These are phyloP conservation scores for Gynostemma pentaphyllum DNA, from an alignment of 306 rosid genomes.

Conservation along the genomic window DNA sequence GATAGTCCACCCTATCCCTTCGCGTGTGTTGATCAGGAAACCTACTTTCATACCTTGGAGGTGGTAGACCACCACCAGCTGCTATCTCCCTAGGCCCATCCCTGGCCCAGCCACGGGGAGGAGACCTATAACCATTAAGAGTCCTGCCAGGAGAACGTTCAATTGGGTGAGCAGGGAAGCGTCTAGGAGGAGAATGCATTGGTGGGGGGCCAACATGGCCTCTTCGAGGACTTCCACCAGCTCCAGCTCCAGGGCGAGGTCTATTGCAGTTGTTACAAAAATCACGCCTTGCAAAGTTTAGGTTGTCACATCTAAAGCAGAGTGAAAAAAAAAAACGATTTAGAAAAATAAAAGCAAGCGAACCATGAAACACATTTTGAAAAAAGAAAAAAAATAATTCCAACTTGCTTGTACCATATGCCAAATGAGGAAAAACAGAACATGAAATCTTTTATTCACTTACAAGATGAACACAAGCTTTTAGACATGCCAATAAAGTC, in stretches of 20 bases:
- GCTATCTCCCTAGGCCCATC: slow-evolving; percentile 65
- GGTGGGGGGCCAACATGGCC: slow-evolving; percentile 49
- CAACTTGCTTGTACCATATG: background rate
- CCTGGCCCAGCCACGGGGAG: slow-evolving; percentile 76
- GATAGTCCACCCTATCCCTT: slow-evolving; percentile 50
- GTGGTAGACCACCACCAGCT: slow-evolving; percentile 50
- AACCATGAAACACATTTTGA: background rate
- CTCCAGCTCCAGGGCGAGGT: slow-evolving; percentile 41
- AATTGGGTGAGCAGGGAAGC: slow-evolving; percentile 55
- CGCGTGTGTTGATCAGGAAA: slow-evolving; percentile 45
- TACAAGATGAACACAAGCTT: background rate
- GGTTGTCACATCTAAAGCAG: slow-evolving; percentile 69
- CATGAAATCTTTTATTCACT: background rate
- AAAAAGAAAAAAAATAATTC: background rate
- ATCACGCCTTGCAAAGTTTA: slow-evolving; percentile 92
- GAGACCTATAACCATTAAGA: slow-evolving; percentile 62
- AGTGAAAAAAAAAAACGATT: slow-evolving; percentile 1
- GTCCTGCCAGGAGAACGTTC: slow-evolving; percentile 71
- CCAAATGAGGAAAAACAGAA: background rate
- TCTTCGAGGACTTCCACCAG: slow-evolving; percentile 73
- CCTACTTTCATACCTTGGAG: slow-evolving; percentile 61
- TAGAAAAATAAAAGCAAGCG: background rate
- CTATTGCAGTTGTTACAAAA: slow-evolving; percentile 74
- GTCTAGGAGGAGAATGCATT: slow-evolving; percentile 55
- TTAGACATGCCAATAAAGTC: background rate